phyloP scores from a whole-genome alignment of 2,329 filamentous ascomycete genomes.

The Clonostachys rosea region DNA sequence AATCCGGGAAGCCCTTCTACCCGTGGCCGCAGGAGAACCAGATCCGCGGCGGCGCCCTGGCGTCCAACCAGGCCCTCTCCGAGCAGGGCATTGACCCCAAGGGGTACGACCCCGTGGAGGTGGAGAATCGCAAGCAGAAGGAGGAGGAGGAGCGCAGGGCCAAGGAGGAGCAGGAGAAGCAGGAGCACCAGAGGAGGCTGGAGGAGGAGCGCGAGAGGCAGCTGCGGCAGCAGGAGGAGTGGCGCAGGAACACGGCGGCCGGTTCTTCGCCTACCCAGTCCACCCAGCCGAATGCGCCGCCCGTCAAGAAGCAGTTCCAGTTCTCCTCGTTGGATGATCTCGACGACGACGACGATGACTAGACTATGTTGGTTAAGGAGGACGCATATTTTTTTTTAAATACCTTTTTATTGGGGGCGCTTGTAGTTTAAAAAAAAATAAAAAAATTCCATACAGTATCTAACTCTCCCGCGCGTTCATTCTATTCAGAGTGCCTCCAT shows the following conservation, averaged over 20 bases:
- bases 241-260: slow-evolving; percentile 29
- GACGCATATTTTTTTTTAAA: not conserved
- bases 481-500: no score
- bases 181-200: slow-evolving; percentile 32
- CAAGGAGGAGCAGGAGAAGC: slow-evolving; percentile 41
- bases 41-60: slow-evolving; percentile 65
- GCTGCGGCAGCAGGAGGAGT: slow-evolving; percentile 33
- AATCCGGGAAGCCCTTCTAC: slow-evolving; percentile 57
- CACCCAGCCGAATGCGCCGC: slow-evolving; percentile 14
- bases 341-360: slow-evolving; percentile 37
- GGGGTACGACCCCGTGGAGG: slow-evolving; percentile 52
- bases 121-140: slow-evolving; percentile 43
- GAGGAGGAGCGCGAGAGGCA: slow-evolving; percentile 27
- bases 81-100: slow-evolving; percentile 59
- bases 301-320: slow-evolving; percentile 49
- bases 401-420: not conserved
- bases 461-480: no score
- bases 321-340: slow-evolving; percentile 49
- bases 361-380: slow-evolving; percentile 2
- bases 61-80: slow-evolving; percentile 54
- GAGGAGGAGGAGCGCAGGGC: slow-evolving; percentile 44
- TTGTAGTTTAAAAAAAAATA: not conserved
- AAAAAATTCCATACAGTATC: not conserved
- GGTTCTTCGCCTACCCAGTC: slow-evolving; percentile 13
- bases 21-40: slow-evolving; percentile 73